Evolutionary conservation across 768 basidiomycete species (phyloP).

Genomic region (Trametes cinnabarina): DNA sequence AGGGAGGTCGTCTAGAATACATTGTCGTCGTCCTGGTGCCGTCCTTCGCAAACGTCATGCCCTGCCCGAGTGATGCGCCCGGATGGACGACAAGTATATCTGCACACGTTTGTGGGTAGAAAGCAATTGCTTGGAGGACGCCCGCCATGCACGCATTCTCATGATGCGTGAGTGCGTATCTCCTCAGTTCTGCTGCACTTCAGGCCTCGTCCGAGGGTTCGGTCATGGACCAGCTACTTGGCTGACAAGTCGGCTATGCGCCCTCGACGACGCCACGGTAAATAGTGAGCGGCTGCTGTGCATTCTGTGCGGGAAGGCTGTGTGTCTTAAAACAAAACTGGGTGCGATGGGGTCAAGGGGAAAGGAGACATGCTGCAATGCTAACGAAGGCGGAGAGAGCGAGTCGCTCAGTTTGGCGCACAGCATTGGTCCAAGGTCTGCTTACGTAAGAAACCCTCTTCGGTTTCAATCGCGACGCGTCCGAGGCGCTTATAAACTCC

Average conservation of each 20-base stretch:
- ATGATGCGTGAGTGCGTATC: not conserved
- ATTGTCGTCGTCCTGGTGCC: not conserved
- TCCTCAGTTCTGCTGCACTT: not conserved
- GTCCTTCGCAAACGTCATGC: slow-evolving; percentile 7
- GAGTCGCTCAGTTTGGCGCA: not conserved
- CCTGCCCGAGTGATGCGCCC: slow-evolving; percentile 7
- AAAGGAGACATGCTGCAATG: not conserved
- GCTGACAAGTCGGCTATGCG: no score
- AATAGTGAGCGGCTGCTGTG: not conserved
- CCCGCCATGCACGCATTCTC: not conserved
- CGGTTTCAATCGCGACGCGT: slow-evolving; percentile 16
- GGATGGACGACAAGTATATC: not conserved
- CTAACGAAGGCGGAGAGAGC: not conserved
- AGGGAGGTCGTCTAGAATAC: not conserved
- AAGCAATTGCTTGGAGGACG: not conserved
- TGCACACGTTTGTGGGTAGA: slow-evolving; percentile 7
- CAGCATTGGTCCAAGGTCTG: not conserved
- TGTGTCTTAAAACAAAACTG: no score
- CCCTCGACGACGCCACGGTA: no score
- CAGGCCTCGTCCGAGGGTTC: no score
- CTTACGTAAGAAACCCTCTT: slow-evolving; percentile 11
- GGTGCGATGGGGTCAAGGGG: not conserved
- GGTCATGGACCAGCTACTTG: no score
- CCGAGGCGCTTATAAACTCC: slow-evolving; percentile 17
- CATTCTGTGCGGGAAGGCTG: not conserved